Evolutionary conservation across 2,329 filamentous ascomycete genomes (phyloP), one percentile per base, ranked within the genome.

Genomic region (Aspergillus ibericus): DNA sequence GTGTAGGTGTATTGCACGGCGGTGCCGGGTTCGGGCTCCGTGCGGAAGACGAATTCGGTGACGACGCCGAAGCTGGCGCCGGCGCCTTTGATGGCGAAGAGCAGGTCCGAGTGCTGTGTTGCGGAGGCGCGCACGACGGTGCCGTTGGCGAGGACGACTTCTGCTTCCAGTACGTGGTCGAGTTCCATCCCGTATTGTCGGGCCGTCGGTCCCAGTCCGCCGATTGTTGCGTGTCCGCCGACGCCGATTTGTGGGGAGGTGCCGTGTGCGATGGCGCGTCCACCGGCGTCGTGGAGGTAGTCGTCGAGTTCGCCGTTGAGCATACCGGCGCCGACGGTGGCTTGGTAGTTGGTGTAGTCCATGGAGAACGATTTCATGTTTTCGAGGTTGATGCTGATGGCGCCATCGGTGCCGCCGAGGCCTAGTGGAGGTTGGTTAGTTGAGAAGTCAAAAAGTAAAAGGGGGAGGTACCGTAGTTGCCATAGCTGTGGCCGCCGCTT

Each of bases 1-100:
- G 77, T 79, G 71, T 83, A 88, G 3, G 81, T 81, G 70, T 86
- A 88, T 59, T 86, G 79, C 5, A 89, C 79, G 2, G 85, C 77
- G 25, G 74, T 72, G 7, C 76, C 40, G 6, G 75, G 73, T 27
- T 70, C 73, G 0, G 70, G 65, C 46, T 75, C 66, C 0, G 75
- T 77, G 35, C 71, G 70, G 25, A 77, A 63, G 9, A 68, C 70
- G 56, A 77, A 77, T 49, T 73, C 71, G 1, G 75, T 77, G 5
- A 77, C 70, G n/a, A 77, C 69, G 9, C 73, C 75, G 60, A 76
- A 76, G 20, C 69, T 68, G 6, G 73, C 68, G 1, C 66, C 73
- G 2, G 75, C 74, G n/a, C 75, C 75, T 34, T 68, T 70, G 25
- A 77, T 66, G 2, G 72, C 75, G 55, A 70, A 76, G 52, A 74